Percentiles rank a stretch among this genome's conserved stretches.
These are phyloP conservation scores for Macrotyloma uniflorum DNA, from an alignment of 306 rosid genomes.

Conservation along the genomic window DNA sequence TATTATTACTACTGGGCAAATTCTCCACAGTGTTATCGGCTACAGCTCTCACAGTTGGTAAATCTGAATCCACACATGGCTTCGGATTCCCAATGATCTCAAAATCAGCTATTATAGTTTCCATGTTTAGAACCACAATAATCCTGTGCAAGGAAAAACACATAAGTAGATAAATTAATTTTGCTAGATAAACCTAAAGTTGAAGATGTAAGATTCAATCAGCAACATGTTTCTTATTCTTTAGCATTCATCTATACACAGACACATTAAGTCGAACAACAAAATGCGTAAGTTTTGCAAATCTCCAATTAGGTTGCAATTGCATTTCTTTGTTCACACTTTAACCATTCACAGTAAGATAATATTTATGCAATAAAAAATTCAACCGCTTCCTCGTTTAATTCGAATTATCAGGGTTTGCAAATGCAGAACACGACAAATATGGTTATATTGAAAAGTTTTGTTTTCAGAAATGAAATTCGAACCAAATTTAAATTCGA, in stretches of 20 bases:
- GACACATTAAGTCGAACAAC: not conserved
- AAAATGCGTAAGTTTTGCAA: slow-evolving; percentile 23
- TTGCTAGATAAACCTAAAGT: slow-evolving; percentile 17
- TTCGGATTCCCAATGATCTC: slow-evolving; percentile 85
- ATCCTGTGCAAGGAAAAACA: slow-evolving; percentile 58
- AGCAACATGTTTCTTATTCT: not conserved
- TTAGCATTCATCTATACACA: slow-evolving; percentile 10
- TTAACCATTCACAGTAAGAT: slow-evolving; percentile 12
- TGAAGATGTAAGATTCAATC: slow-evolving; percentile 10
- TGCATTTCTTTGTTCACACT: not conserved
- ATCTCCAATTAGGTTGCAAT: slow-evolving; percentile 1
- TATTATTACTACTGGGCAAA: slow-evolving; percentile 33
- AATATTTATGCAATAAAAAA: not conserved
- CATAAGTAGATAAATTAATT: slow-evolving; percentile 9
- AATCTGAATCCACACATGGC: slow-evolving; percentile 47
- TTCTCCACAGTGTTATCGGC: slow-evolving; percentile 36
- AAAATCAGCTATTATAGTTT: slow-evolving; percentile 74
- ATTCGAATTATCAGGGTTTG: not conserved
- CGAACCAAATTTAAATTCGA: not conserved
- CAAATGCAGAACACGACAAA: not conserved
- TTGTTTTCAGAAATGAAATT: slow-evolving; percentile 16
- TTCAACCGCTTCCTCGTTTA: not conserved
- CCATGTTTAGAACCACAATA: slow-evolving; percentile 81
- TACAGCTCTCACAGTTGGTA: slow-evolving; percentile 43
- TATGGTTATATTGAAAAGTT: not conserved